These are phyloP conservation scores for Tetracladium marchalianum DNA, from an alignment of 495 filamentous ascomycete species.

Conservation along the genomic window DNA sequence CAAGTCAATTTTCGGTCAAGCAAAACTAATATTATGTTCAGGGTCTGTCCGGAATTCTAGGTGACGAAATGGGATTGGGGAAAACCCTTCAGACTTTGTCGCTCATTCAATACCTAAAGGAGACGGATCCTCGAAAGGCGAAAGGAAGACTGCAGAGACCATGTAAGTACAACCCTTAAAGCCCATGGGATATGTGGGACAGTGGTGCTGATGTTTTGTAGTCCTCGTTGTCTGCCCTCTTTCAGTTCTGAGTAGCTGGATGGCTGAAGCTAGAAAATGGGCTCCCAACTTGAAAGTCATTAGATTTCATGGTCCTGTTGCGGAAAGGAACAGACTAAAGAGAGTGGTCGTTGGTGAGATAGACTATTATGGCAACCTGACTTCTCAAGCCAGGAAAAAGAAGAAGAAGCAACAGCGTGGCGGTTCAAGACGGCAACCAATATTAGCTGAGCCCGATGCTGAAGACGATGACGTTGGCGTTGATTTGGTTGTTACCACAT, in stretches of 20 bases:
- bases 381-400: constrained; percentile 19
- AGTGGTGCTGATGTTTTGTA: neutral
- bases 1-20: neutral
- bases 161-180: neutral
- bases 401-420: constrained; percentile 15
- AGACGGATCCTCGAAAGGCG: constrained; percentile 49
- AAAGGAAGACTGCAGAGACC: constrained; percentile 15
- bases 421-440: constrained; percentile 22
- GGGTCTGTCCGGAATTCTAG: constrained; percentile 63
- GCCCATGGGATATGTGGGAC: too few species aligned
- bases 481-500: constrained; percentile 52
- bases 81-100: constrained; percentile 88
- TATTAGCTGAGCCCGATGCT: constrained; percentile 25
- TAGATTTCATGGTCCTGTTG: constrained; percentile 44
- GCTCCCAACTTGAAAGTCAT: constrained; percentile 44
- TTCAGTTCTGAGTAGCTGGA: constrained; percentile 89
- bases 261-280: constrained; percentile 47
- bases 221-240: constrained; percentile 72
- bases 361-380: constrained; percentile 31
- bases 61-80: constrained; percentile 91
- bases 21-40: constrained; percentile 1
- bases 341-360: constrained; percentile 31
- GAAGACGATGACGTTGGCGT: constrained; percentile 23
- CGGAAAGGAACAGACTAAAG: constrained; percentile 40
- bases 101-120: constrained; percentile 55